phyloP scores from a whole-genome alignment of 768 basidiomycete species.

The Podaxis carcinomalis region DNA sequence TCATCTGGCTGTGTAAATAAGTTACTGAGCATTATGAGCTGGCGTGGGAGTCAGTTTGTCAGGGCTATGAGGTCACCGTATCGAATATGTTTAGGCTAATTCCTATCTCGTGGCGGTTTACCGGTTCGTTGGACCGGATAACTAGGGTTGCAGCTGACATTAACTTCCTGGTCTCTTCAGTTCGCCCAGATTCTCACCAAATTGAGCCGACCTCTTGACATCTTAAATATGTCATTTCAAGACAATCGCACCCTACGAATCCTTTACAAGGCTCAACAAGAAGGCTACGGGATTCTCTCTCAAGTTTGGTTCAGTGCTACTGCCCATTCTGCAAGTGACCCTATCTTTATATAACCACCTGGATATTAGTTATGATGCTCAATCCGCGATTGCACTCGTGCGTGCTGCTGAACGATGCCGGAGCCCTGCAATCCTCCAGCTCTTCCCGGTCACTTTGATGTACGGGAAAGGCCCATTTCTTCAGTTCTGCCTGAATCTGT shows the following conservation, averaged over 20 bases:
- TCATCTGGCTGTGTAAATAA: too few species aligned
- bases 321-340: neutral
- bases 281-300: constrained; percentile 39
- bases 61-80: too few species aligned
- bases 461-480: constrained; percentile 44
- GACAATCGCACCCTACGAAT: constrained; percentile 38
- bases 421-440: constrained; percentile 41
- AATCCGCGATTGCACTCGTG: constrained; percentile 40
- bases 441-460: constrained; percentile 42
- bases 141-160: neutral
- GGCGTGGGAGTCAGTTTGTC: too few species aligned
- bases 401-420: constrained; percentile 42
- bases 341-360: neutral
- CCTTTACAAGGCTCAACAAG: constrained; percentile 34
- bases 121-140: too few species aligned
- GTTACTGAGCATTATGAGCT: too few species aligned
- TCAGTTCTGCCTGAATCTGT: constrained; percentile 40
- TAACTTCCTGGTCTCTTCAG: neutral
- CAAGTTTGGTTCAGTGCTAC: constrained; percentile 31
- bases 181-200: neutral
- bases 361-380: constrained; percentile 36
- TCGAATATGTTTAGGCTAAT: too few species aligned
- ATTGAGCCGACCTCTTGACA: neutral
- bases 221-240: constrained; percentile 17
- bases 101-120: too few species aligned